phyloP scores from a whole-genome alignment of 2,329 filamentous ascomycete genomes.

The Phialemoniopsis sp. region DNA sequence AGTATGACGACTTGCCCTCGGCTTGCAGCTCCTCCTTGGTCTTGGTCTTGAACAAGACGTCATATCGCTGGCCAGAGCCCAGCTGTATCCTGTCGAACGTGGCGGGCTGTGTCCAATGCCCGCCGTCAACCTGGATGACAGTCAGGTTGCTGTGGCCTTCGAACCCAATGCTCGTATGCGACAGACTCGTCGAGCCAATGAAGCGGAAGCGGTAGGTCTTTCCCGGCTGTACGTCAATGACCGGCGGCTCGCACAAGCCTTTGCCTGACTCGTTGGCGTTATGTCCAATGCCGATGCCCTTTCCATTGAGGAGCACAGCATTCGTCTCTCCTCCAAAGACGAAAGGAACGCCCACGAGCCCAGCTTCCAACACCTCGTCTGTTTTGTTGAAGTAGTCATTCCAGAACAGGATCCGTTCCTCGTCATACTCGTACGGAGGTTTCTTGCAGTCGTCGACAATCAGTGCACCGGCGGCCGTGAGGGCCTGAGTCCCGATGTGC shows the following conservation, averaged over 20 bases:
- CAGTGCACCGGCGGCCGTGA: constrained; percentile 52
- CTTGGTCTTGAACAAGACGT: constrained; percentile 51
- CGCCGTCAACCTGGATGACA: constrained; percentile 59
- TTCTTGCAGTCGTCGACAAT: constrained; percentile 48
- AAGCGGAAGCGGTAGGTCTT: constrained; percentile 60
- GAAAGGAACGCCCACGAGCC: constrained; percentile 44
- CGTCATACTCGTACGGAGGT: constrained; percentile 57
- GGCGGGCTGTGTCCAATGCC: constrained; percentile 45
- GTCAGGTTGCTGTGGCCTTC: constrained; percentile 51
- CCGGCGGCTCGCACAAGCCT: constrained; percentile 34
- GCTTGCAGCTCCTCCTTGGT: constrained; percentile 33
- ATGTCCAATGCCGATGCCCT: constrained; percentile 35
- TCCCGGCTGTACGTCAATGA: constrained; percentile 55
- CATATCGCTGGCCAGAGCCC: constrained; percentile 56
- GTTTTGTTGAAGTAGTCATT: constrained; percentile 53
- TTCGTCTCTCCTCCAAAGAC: constrained; percentile 55
- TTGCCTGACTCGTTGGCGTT: constrained; percentile 25
- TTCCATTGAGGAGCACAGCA: constrained; percentile 54
- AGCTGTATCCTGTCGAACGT: constrained; percentile 48
- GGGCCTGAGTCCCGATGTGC: constrained; percentile 59
- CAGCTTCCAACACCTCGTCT: constrained; percentile 45
- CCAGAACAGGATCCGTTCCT: constrained; percentile 51
- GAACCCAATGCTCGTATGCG: constrained; percentile 48
- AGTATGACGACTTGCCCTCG: constrained; percentile 27
- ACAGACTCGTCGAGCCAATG: constrained; percentile 52